These are phyloP conservation scores for Coleophoma crateriformis DNA, from an alignment of 2,329 filamentous ascomycete genomes.

Conservation along the genomic window DNA sequence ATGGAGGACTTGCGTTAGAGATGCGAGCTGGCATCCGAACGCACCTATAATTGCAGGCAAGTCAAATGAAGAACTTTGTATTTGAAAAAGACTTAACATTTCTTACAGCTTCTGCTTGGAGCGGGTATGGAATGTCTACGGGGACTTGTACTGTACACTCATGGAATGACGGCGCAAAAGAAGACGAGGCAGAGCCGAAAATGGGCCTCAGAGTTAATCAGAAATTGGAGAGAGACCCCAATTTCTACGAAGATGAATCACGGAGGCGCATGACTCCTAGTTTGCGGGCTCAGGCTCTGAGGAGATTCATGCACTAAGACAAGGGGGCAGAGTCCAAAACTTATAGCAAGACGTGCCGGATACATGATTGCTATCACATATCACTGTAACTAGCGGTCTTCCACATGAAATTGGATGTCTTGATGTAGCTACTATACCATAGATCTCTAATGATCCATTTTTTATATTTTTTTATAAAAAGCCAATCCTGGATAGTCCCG, in stretches of 20 bases:
- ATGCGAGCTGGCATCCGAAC: conserved; percentile 68
- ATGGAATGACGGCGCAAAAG: conserved; percentile 57
- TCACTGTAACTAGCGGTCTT: no score
- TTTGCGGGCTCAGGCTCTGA: background rate
- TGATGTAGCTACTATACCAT: no score
- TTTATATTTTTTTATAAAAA: no score
- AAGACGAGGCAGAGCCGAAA: conserved; percentile 49
- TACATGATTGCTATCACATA: no score
- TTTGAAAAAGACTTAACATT: conserved; percentile 5
- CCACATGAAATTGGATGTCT: no score
- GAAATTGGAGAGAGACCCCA: conserved; percentile 28
- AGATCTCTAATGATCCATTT: no score
- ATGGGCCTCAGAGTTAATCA: conserved; percentile 37
- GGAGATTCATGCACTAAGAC: background rate
- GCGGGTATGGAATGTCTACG: conserved; percentile 57
- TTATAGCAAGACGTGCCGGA: no score
- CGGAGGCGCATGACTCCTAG: background rate
- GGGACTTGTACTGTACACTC: conserved; percentile 63
- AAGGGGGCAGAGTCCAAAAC: no score
- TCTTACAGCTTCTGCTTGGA: conserved; percentile 58
- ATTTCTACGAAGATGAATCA: conserved; percentile 6
- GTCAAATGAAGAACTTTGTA: background rate
- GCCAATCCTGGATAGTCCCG: no score
- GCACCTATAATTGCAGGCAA: conserved; percentile 53
- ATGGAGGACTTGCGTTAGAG: conserved; percentile 66